These are phyloP conservation scores for Avena atlantica DNA, from an alignment of 176 grass and related monocot genomes.

Conservation along the genomic window DNA sequence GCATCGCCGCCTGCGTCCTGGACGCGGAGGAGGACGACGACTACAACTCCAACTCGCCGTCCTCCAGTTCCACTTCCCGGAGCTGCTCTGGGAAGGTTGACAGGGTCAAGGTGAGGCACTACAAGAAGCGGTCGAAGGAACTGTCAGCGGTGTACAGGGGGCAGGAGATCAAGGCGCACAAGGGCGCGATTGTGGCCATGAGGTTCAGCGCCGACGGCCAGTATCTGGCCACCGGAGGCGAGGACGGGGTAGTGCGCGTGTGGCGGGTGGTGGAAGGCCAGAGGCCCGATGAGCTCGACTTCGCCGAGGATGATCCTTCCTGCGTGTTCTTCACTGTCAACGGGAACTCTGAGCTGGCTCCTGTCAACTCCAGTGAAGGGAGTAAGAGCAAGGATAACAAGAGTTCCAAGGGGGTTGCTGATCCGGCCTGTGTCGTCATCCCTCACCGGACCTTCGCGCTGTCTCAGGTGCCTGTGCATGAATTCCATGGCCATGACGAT, in stretches of 20 bases:
- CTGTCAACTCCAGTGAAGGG: constrained; percentile 48
- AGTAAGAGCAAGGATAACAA: constrained; percentile 57
- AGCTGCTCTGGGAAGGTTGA: constrained; percentile 42
- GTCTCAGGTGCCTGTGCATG: constrained; percentile 66
- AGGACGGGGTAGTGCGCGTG: constrained; percentile 79
- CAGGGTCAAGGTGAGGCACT: constrained; percentile 64
- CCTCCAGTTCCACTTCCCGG: constrained; percentile 41
- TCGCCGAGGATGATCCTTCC: constrained; percentile 70
- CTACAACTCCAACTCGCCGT: constrained; percentile 29
- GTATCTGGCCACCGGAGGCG: constrained; percentile 84
- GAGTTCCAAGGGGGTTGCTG: constrained; percentile 50
- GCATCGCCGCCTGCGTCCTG: constrained; percentile 49
- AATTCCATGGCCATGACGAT: constrained; percentile 72
- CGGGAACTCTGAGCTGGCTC: constrained; percentile 65
- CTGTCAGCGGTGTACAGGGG: constrained; percentile 82
- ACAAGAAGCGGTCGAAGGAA: constrained; percentile 79
- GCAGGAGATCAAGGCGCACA: constrained; percentile 80
- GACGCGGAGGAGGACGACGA: constrained; percentile 49
- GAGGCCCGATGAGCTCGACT: constrained; percentile 44
- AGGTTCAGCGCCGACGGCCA: constrained; percentile 77
- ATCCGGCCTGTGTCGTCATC: constrained; percentile 78
- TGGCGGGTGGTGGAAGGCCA: constrained; percentile 72
- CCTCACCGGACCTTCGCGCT: constrained; percentile 71
- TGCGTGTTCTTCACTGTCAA: constrained; percentile 75
- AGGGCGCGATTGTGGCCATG: constrained; percentile 74